phyloP scores from a whole-genome alignment of 345 rosid genomes.

The Gossypium thurberi region DNA sequence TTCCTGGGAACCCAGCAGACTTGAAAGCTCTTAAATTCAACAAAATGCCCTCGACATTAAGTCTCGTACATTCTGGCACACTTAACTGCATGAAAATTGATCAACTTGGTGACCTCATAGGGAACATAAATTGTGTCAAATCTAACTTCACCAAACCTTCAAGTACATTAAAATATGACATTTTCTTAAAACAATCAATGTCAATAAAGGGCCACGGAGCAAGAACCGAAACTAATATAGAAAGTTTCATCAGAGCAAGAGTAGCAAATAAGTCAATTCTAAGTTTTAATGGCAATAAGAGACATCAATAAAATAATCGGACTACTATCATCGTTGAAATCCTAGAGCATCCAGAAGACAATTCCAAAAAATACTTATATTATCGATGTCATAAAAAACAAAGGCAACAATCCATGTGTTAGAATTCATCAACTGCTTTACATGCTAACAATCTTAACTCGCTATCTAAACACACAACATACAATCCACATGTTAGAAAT shows the following conservation, averaged over 20 bases:
- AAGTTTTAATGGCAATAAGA: neutral
- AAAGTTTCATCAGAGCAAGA: neutral
- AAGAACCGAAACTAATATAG: neutral
- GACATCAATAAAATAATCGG: neutral
- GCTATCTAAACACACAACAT: neutral
- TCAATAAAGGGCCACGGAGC: neutral
- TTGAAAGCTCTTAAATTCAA: conserved; percentile 9
- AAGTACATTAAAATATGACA: neutral
- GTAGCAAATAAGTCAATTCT: neutral
- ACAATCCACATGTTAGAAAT: neutral
- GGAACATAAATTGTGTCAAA: neutral
- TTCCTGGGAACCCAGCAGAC: conserved; percentile 1
- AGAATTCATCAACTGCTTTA: neutral
- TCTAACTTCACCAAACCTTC: neutral
- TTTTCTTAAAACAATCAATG: neutral
- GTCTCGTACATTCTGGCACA: conserved; percentile 17
- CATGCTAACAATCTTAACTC: neutral
- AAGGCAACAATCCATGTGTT: neutral
- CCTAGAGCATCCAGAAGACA: neutral
- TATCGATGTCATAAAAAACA: neutral
- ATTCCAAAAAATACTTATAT: neutral
- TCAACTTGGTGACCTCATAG: neutral
- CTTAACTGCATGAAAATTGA: conserved; percentile 12
- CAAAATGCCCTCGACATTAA: conserved; percentile 14
- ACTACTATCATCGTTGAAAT: neutral